phyloP scores from a whole-genome alignment of 495 filamentous ascomycete genomes.

The Coniosporium apollinis region DNA sequence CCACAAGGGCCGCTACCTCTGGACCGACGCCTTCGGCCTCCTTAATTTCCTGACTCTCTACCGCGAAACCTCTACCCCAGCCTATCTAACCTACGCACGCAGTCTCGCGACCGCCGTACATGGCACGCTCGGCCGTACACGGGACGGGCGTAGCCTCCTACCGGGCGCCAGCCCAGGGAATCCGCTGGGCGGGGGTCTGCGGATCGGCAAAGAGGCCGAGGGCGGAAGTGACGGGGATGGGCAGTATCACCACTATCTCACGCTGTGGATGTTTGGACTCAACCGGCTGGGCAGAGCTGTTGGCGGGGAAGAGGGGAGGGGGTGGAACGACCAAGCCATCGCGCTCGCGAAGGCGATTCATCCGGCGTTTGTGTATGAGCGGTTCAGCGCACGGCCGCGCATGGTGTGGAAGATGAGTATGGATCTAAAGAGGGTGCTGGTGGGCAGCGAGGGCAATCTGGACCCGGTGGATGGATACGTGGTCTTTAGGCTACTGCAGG shows the following conservation, averaged over 20 bases:
- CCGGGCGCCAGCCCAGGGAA: constrained; percentile 36
- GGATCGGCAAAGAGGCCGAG: constrained; percentile 42
- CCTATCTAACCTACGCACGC: constrained; percentile 37
- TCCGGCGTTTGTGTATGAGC: constrained; percentile 34
- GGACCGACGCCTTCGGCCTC: constrained; percentile 56
- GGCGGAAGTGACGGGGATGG: constrained; percentile 41
- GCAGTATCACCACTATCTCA: constrained; percentile 53
- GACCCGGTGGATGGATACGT: constrained; percentile 47
- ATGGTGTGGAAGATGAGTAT: constrained; percentile 51
- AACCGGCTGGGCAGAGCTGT: constrained; percentile 33
- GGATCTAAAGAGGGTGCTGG: constrained; percentile 33
- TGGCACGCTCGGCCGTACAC: constrained; percentile 35
- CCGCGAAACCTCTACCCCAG: constrained; percentile 21
- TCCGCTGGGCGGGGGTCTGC: constrained; percentile 42
- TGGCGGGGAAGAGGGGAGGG: constrained; percentile 28
- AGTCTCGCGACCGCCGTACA: constrained; percentile 39
- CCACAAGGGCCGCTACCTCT: constrained; percentile 48
- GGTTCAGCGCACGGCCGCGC: constrained; percentile 18
- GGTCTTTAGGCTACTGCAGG: constrained; percentile 37
- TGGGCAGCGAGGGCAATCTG: constrained; percentile 40
- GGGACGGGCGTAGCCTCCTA: constrained; percentile 32
- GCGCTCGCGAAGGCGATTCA: constrained; percentile 43
- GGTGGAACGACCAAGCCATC: constrained; percentile 38
- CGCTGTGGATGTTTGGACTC: constrained; percentile 55
- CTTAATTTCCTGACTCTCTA: constrained; percentile 48